Conservation (phyloP, 75 land plant species). For the Azolla pinnata region DNA sequence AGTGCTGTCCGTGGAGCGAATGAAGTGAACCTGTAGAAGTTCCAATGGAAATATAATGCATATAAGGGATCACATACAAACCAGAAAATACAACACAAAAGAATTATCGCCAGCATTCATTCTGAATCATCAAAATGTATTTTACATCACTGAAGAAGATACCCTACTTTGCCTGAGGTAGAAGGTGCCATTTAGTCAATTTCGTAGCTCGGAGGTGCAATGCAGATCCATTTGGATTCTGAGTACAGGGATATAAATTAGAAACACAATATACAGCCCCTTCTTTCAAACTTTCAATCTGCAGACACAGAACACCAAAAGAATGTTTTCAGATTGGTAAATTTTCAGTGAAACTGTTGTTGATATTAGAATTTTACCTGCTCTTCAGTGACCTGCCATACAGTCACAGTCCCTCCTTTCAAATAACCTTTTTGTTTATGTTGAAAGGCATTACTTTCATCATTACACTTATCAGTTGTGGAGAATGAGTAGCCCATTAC, state of each 20-base stretch:
- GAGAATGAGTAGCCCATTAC: constrained; percentile 36
- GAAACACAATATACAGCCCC: constrained; percentile 44
- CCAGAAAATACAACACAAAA: too few relatives aligned
- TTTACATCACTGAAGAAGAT: background rate
- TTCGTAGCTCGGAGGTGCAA: constrained; percentile 41
- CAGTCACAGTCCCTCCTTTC: constrained; percentile 54
- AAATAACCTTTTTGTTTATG: too few relatives aligned
- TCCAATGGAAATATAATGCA: background rate
- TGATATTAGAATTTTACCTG: constrained; percentile 31
- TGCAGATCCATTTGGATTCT: constrained; percentile 7
- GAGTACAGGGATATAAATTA: constrained; percentile 29
- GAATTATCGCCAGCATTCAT: too few relatives aligned
- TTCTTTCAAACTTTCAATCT: constrained; percentile 44
- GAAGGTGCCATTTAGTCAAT: constrained; percentile 32
- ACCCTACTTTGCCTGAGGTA: constrained; percentile 20
- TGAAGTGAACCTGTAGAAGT: constrained; percentile 27
- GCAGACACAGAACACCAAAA: background rate
- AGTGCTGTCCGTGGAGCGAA: constrained; percentile 45
- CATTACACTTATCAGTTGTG: constrained; percentile 4
- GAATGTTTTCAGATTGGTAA: background rate
- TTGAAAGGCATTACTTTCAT: too few relatives aligned
- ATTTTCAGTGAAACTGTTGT: background rate
- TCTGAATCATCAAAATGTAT: background rate
- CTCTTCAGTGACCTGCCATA: constrained; percentile 62
- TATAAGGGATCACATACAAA: too few relatives aligned